Evolutionary conservation across 805 yeast genomes (phyloP).

Genomic region (Suhomyces prunicola): DNA sequence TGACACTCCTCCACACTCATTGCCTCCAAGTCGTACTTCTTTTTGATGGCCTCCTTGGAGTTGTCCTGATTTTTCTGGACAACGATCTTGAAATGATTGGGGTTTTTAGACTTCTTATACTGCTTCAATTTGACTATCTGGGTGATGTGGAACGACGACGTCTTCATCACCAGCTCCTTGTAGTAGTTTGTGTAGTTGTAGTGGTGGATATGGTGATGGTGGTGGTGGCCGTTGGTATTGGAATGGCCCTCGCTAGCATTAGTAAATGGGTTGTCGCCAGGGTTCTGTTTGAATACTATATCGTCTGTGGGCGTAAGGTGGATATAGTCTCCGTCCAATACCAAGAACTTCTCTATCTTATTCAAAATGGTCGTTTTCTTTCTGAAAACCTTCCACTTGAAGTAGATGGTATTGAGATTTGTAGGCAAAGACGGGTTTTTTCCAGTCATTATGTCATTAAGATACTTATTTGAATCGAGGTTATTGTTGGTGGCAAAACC

Average conservation of each 20-base stretch:
- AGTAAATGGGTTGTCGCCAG: constrained; percentile 32
- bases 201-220: constrained; percentile 36
- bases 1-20: constrained; percentile 53
- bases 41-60: constrained; percentile 54
- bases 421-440: constrained; percentile 30
- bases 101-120: constrained; percentile 58
- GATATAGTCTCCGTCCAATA: constrained; percentile 91
- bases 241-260: constrained; percentile 4
- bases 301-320: constrained; percentile 86
- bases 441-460: constrained; percentile 30
- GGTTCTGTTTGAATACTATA: constrained; percentile 39
- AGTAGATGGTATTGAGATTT: constrained; percentile 55
- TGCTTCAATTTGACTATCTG: constrained; percentile 76
- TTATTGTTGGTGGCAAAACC: neutral
- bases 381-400: constrained; percentile 85
- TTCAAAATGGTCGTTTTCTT: constrained; percentile 80
- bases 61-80: constrained; percentile 40
- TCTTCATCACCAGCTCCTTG: constrained; percentile 73
- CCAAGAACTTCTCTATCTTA: constrained; percentile 76
- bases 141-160: constrained; percentile 80
- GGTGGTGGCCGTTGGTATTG: constrained; percentile 13
- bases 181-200: constrained; percentile 39
- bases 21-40: constrained; percentile 82
- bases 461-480: constrained; percentile 20
- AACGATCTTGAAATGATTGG: constrained; percentile 77